phyloP scores from a whole-genome alignment of 2,329 filamentous ascomycete species.

The Cladorrhinum sp. region DNA sequence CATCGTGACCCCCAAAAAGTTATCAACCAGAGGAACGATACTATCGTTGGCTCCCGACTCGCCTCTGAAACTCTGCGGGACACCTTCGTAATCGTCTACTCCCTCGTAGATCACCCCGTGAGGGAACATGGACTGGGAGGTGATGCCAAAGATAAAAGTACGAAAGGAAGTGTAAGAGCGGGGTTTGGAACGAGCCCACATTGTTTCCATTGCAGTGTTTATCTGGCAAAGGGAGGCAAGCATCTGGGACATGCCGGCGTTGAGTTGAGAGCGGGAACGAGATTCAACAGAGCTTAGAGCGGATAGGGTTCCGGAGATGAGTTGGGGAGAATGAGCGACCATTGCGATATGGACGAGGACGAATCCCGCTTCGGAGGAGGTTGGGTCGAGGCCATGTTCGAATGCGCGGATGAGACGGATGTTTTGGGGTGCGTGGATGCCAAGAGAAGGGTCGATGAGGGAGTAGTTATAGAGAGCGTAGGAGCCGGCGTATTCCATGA shows the following conservation, averaged over 20 bases:
- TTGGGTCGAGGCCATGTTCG: conserved; percentile 81
- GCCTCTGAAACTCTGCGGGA: conserved; percentile 79
- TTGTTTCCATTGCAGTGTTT: conserved; percentile 78
- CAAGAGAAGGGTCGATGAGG: conserved; percentile 52
- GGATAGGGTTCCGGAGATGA: conserved; percentile 60
- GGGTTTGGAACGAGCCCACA: conserved; percentile 89
- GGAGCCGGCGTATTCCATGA: conserved; percentile 79
- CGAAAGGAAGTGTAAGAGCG: conserved; percentile 84
- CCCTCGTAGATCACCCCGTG: conserved; percentile 88
- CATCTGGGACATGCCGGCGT: conserved; percentile 60
- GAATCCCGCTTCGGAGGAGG: conserved; percentile 89
- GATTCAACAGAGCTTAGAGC: conserved; percentile 63
- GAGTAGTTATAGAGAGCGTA: conserved; percentile 59
- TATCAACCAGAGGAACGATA: conserved; percentile 89
- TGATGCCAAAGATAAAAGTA: conserved; percentile 97
- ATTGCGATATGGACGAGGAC: conserved; percentile 96
- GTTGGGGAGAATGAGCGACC: conserved; percentile 78
- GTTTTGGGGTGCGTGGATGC: conserved; percentile 64
- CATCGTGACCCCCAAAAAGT: conserved; percentile 82
- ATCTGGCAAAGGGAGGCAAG: conserved; percentile 65
- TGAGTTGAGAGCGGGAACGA: conserved; percentile 54
- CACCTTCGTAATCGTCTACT: conserved; percentile 51
- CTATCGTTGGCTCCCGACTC: conserved; percentile 93
- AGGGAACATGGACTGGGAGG: conserved; percentile 91
- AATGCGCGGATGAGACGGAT: conserved; percentile 87